phyloP scores from a whole-genome alignment of 169 alveolate genomes.

The Cryptosporidium bovis region DNA sequence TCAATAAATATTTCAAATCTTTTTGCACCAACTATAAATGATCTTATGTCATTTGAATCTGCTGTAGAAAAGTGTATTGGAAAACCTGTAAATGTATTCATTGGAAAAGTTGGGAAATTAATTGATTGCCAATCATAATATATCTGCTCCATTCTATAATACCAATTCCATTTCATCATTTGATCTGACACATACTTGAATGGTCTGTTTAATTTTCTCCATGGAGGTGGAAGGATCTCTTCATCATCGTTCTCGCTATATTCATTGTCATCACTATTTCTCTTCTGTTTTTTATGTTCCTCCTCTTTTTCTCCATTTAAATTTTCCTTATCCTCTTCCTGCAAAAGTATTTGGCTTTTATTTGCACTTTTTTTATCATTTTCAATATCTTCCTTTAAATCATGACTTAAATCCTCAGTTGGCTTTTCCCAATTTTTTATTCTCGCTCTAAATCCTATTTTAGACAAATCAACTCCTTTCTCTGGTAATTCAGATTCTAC shows the following conservation, averaged over 20 bases:
- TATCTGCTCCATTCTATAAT: slow-evolving; percentile 84
- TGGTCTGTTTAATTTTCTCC: slow-evolving; percentile 81
- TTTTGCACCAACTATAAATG: slow-evolving; percentile 79
- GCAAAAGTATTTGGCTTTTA: too few species aligned
- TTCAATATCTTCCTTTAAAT: slow-evolving; percentile 43
- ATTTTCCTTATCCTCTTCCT: background rate
- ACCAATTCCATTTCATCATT: slow-evolving; percentile 86
- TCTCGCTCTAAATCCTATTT: slow-evolving; percentile 65
- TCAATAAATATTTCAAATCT: slow-evolving; percentile 83
- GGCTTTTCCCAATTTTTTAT: slow-evolving; percentile 35
- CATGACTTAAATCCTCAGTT: slow-evolving; percentile 15
- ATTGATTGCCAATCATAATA: slow-evolving; percentile 84
- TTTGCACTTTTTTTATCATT: slow-evolving; percentile 34
- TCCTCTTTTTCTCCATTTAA: background rate
- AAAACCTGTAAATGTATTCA: slow-evolving; percentile 87
- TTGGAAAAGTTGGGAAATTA: slow-evolving; percentile 84
- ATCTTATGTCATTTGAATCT: slow-evolving; percentile 84
- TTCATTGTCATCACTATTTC: slow-evolving; percentile 66
- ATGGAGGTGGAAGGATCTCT: slow-evolving; percentile 76
- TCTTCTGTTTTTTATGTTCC: slow-evolving; percentile 47
- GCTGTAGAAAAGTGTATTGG: slow-evolving; percentile 87
- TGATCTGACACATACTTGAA: slow-evolving; percentile 80
- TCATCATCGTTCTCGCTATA: slow-evolving; percentile 68
- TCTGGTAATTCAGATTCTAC: slow-evolving; percentile 39
- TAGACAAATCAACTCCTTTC: slow-evolving; percentile 74